Conservation (phyloP, 2,329 filamentous ascomycete species). For the Ophiostoma sp. region DNA sequence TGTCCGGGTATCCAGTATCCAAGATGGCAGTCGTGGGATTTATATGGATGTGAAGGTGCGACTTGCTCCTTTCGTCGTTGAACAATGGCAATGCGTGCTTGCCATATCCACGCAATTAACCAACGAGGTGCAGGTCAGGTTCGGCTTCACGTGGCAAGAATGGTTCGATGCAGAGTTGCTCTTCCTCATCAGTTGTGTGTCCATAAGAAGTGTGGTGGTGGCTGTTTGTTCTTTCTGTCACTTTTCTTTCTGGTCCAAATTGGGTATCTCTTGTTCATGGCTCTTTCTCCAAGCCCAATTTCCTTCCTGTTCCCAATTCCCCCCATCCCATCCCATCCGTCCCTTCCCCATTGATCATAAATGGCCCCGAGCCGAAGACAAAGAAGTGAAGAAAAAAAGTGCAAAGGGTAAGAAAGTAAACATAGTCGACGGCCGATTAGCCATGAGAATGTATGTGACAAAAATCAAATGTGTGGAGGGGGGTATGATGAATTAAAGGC, state of each 20-base stretch:
- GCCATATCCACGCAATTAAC: not conserved
- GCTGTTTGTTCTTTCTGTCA: constrained; percentile 4
- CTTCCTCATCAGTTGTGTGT: not conserved
- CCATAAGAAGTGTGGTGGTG: not conserved
- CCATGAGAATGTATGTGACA: constrained; percentile 10
- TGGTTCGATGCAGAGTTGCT: not conserved
- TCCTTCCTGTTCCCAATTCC: constrained; percentile 2
- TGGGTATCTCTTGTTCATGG: not conserved
- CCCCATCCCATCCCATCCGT: not conserved
- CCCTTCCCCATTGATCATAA: not conserved
- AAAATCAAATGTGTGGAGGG: constrained; percentile 12
- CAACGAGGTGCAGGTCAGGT: not conserved
- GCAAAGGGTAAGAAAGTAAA: not conserved
- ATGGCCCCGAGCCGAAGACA: constrained; percentile 10
- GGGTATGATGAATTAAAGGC: constrained; percentile 13
- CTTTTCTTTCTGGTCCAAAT: constrained; percentile 12
- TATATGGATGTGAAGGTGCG: not conserved
- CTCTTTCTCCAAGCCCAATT: constrained; percentile 2
- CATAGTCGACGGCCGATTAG: not conserved
- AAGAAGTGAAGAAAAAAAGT: not conserved
- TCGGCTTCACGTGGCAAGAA: not conserved
- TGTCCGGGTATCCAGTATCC: not conserved
- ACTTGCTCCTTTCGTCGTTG: not conserved
- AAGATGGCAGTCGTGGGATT: not conserved
- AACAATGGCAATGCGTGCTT: no score